These are phyloP conservation scores for Leptographium lundbergii DNA, from an alignment of 2,329 filamentous ascomycete genomes.

Conservation along the genomic window DNA sequence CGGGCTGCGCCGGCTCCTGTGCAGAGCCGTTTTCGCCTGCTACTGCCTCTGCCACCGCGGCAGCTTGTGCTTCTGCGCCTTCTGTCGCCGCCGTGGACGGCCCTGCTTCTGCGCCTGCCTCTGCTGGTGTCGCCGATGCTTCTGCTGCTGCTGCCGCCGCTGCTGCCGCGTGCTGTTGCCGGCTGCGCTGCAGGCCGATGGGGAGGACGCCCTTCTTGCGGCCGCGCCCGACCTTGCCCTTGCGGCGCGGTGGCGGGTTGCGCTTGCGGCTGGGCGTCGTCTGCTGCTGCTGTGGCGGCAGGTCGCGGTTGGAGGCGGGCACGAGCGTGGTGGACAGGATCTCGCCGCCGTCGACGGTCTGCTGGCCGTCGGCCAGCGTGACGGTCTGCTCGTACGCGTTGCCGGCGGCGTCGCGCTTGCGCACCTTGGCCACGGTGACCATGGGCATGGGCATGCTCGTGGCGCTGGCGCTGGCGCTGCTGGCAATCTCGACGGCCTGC, in stretches of 20 bases:
- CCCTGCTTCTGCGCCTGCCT: conserved; percentile 3
- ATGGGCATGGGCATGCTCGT: conserved; percentile 38
- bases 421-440: conserved; percentile 67
- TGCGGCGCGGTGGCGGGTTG: conserved; percentile 67
- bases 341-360: conserved; percentile 59
- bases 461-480: conserved; percentile 17
- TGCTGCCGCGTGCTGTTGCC: conserved; percentile 2
- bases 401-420: conserved; percentile 63
- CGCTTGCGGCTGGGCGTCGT: conserved; percentile 41
- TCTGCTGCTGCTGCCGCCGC: conserved; percentile 6
- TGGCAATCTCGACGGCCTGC: conserved; percentile 24
- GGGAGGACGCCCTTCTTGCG: conserved; percentile 64
- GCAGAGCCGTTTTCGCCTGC: neutral
- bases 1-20: neutral
- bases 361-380: conserved; percentile 66
- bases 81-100: neutral
- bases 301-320: conserved; percentile 34
- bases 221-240: conserved; percentile 58
- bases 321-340: conserved; percentile 52
- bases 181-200: conserved; percentile 8
- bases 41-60: neutral
- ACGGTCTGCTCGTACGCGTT: conserved; percentile 78
- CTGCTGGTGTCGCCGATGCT: neutral
- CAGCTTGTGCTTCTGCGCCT: neutral
- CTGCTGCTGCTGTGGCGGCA: conserved; percentile 27